Conservation (phyloP, 1,139 yeast genomes). For the Pneumocystis sp. region DNA sequence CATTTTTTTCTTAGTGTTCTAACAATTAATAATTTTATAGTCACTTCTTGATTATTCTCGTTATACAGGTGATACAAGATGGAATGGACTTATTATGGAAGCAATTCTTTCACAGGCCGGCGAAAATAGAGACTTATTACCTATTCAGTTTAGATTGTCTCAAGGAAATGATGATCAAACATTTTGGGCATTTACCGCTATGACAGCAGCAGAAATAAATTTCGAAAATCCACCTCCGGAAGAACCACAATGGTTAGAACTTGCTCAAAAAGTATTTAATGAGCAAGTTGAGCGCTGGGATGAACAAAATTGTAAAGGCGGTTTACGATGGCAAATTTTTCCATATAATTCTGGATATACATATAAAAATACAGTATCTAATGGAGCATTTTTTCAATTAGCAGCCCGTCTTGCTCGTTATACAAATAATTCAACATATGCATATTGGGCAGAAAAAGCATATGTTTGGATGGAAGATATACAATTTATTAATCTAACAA, state of each 20-base stretch:
- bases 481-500: constrained; percentile 28
- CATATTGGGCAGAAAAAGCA: constrained; percentile 47
- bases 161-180: constrained; percentile 93
- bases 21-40: not conserved
- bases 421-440: constrained; percentile 48
- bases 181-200: constrained; percentile 73
- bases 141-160: constrained; percentile 55
- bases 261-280: constrained; percentile 63
- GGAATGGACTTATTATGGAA: constrained; percentile 37
- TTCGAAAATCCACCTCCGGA: constrained; percentile 45
- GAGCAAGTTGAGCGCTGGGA: constrained; percentile 73
- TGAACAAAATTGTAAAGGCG: constrained; percentile 47
- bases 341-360: constrained; percentile 61
- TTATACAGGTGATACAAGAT: constrained; percentile 49
- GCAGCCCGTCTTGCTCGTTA: constrained; percentile 67
- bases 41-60: constrained; percentile 53
- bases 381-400: constrained; percentile 61
- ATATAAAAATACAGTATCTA: constrained; percentile 66
- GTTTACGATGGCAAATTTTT: constrained; percentile 76
- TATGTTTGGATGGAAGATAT: constrained; percentile 56
- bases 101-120: constrained; percentile 59
- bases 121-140: constrained; percentile 50
- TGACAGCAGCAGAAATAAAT: constrained; percentile 72
- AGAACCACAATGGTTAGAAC: constrained; percentile 47
- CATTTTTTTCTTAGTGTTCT: not conserved